Percentiles rank a stretch among this genome's conserved stretches.
phyloP scores from a whole-genome alignment of 2,329 filamentous ascomycete species.

The Anisogramma anomala region DNA sequence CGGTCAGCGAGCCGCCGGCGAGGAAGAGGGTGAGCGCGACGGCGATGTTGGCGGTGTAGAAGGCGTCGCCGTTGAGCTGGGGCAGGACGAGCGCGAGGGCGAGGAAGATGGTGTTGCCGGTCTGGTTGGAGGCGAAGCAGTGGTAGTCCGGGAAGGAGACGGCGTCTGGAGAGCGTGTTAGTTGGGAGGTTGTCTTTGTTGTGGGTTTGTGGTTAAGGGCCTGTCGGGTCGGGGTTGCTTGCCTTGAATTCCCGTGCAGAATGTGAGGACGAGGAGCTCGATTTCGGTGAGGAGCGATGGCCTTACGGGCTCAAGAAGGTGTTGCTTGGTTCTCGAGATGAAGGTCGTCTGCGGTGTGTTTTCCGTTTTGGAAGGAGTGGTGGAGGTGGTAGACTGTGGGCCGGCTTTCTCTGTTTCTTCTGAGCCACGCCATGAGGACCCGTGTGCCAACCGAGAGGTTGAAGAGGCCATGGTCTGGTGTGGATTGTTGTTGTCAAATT shows the following conservation, averaged over 20 bases:
- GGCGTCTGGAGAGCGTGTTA: constrained; percentile 31
- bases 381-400: neutral
- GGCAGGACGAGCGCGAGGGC: constrained; percentile 39
- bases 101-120: constrained; percentile 52
- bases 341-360: constrained; percentile 1
- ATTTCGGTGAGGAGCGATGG: constrained; percentile 32
- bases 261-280: constrained; percentile 35
- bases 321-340: constrained; percentile 16
- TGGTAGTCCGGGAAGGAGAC: constrained; percentile 49
- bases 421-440: neutral
- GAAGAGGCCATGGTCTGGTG: neutral
- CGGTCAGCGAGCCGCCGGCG: constrained; percentile 40
- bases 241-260: constrained; percentile 42
- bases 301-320: constrained; percentile 24
- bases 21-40: constrained; percentile 45
- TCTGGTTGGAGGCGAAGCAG: constrained; percentile 54
- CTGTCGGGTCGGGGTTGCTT: constrained; percentile 6
- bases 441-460: neutral
- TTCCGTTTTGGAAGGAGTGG: neutral
- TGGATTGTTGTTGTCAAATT: no score
- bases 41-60: constrained; percentile 42
- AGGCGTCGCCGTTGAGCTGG: constrained; percentile 34
- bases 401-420: neutral
- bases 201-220: neutral
- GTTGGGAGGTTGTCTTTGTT: neutral